These are phyloP conservation scores for Vanilla planifolia DNA, from an alignment of 106 monocot genomes.

Conservation along the genomic window DNA sequence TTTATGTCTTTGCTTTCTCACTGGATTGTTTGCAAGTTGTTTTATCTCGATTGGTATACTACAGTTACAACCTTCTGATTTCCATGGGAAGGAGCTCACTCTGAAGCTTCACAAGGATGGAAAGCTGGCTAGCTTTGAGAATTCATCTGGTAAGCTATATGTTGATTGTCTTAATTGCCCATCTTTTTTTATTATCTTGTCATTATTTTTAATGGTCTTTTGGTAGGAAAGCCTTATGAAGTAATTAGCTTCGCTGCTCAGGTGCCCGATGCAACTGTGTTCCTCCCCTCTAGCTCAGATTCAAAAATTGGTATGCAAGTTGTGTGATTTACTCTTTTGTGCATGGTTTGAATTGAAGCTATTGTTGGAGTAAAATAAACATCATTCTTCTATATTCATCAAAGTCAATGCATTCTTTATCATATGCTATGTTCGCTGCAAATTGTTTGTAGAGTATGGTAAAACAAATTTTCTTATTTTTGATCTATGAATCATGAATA, in stretches of 20 bases:
- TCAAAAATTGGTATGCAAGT: conserved; percentile 55
- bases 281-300: conserved; percentile 38
- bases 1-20: conserved; percentile 4
- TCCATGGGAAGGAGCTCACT: conserved; percentile 39
- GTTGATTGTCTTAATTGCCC: not conserved
- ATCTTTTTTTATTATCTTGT: not conserved
- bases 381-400: no score
- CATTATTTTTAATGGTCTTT: not conserved
- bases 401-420: no score
- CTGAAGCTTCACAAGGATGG: conserved; percentile 41
- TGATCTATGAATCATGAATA: no score
- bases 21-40: not conserved
- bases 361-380: no score
- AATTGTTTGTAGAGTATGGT: no score
- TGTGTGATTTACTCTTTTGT: no score
- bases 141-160: conserved; percentile 32
- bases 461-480: no score
- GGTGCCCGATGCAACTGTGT: conserved; percentile 57
- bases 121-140: conserved; percentile 39
- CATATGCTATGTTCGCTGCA: no score
- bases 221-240: conserved; percentile 73
- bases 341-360: not conserved
- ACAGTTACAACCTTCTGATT: conserved; percentile 44
- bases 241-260: conserved; percentile 54
- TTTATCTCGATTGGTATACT: conserved; percentile 1